Base-by-base conservation (phyloP, 805 yeast species). In the Candida parachauliodes region DNA sequence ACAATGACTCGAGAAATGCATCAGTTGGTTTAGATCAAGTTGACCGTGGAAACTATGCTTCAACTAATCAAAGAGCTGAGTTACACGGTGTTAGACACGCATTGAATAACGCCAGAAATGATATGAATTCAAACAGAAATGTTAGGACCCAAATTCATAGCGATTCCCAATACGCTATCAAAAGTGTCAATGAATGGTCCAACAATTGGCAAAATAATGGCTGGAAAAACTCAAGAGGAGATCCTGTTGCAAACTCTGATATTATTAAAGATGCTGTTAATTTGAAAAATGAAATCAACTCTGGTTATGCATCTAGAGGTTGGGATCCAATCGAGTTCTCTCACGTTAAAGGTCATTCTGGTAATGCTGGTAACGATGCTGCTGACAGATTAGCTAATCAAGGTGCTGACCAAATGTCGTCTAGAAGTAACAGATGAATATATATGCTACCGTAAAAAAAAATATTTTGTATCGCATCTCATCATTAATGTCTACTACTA, bases 51-150 rank as follows among this genome's bases (percentile, higher is more conserved):
- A 17, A 17, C 11, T 34, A 16, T 16, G 44, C 32, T 23, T 88
- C 81, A 24, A 86, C 95, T 1, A 88, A 88, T 49, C 88, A 84
- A 46, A 62, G 86, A 28, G 93, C 95, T 1, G 97, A 89, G 57
- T 70, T 88, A 8, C 55, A 62, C 9, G 96, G 95, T 0, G 69
- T 84, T 12, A 52, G 60, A 4, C 65, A 65, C 23, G 93, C 93
- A 0, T 52, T 84, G 41, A 54, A 54, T 5, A 47, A 51, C 5
- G 67, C 80, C 14, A 34, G 44, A 1, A 20, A 41, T 2, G 30
- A 27, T 15, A 10, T 27, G 16, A 46, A 50, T 3, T 36, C 44
- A 8, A 46, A 52, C 17, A 49, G 44, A 3, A 41, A 39, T 1
- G 43, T 44, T 10, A 51, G 54, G 28, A 75, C 71, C 43, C 58